Percentiles rank a stretch among this genome's conserved stretches.
Evolutionary conservation across 805 yeast species (phyloP).

Genomic region (Kodamaea jinghongensis): DNA sequence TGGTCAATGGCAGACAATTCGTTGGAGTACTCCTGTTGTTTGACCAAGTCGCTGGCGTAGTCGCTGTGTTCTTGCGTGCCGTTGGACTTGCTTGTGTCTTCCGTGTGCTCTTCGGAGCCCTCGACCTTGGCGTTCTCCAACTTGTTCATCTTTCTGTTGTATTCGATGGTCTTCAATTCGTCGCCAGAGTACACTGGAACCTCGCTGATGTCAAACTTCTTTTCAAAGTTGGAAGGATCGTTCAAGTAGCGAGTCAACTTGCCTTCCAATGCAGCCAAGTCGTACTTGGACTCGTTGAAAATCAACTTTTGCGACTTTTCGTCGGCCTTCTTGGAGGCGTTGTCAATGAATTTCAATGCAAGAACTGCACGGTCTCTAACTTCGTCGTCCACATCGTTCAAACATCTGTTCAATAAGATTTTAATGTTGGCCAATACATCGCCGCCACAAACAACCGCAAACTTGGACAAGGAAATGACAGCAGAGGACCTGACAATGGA

Average conservation of each 20-base stretch:
- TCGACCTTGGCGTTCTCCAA: constrained; percentile 26
- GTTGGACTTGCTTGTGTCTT: constrained; percentile 16
- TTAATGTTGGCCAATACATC: constrained; percentile 65
- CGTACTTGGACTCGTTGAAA: constrained; percentile 65
- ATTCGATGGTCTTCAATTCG: constrained; percentile 64
- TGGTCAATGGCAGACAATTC: constrained; percentile 72
- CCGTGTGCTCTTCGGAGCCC: constrained; percentile 20
- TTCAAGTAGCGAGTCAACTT: constrained; percentile 71
- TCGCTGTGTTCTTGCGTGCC: constrained; percentile 20
- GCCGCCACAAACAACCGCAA: constrained; percentile 74
- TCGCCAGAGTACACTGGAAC: constrained; percentile 68
- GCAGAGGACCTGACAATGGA: constrained; percentile 96
- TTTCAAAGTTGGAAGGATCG: constrained; percentile 44
- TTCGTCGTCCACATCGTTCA: constrained; percentile 90
- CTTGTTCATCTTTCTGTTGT: constrained; percentile 48
- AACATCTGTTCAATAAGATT: constrained; percentile 76
- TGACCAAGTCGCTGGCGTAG: constrained; percentile 29
- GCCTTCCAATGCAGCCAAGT: constrained; percentile 74
- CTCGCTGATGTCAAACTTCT: constrained; percentile 67
- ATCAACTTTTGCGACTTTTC: constrained; percentile 38
- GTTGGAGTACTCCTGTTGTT: constrained; percentile 65
- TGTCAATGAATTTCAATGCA: constrained; percentile 62
- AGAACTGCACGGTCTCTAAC: constrained; percentile 96
- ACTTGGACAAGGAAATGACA: constrained; percentile 86
- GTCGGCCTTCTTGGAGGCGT: constrained; percentile 22